phyloP scores from a whole-genome alignment of 106 monocot species.

The Xerophyta viscosa region DNA sequence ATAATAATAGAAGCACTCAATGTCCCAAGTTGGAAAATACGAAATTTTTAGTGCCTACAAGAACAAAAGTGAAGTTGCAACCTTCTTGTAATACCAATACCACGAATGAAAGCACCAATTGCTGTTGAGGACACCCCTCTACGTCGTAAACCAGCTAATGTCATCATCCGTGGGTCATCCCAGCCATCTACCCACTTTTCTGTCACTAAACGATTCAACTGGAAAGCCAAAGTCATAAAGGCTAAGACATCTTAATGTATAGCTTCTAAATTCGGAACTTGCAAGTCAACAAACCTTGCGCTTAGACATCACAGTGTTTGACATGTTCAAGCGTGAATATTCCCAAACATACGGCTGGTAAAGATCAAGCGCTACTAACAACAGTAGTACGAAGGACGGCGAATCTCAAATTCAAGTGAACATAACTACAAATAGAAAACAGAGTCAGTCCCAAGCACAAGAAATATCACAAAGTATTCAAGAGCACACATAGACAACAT shows the following conservation, averaged over 20 bases:
- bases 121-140: conserved; percentile 88
- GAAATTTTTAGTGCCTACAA: too few relatives aligned
- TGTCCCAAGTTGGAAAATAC: too few relatives aligned
- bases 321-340: conserved; percentile 90
- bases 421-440: conserved; percentile 51
- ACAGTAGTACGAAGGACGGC: conserved; percentile 94
- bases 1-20: too few relatives aligned
- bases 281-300: conserved; percentile 56
- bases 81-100: conserved; percentile 99
- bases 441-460: neutral
- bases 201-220: conserved; percentile 82
- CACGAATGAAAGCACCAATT: conserved; percentile 87
- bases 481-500: too few relatives aligned
- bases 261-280: neutral
- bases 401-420: conserved; percentile 96
- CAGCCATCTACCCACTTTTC: conserved; percentile 92
- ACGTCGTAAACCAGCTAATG: conserved; percentile 83
- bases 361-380: conserved; percentile 59
- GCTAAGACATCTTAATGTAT: neutral
- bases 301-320: conserved; percentile 96
- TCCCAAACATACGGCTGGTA: conserved; percentile 99
- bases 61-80: conserved; percentile 6
- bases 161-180: conserved; percentile 96
- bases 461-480: neutral
- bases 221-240: conserved; percentile 8